Evolutionary conservation across 2,329 filamentous ascomycete genomes (phyloP).

Genomic region (Colletotrichum higginsianum): DNA sequence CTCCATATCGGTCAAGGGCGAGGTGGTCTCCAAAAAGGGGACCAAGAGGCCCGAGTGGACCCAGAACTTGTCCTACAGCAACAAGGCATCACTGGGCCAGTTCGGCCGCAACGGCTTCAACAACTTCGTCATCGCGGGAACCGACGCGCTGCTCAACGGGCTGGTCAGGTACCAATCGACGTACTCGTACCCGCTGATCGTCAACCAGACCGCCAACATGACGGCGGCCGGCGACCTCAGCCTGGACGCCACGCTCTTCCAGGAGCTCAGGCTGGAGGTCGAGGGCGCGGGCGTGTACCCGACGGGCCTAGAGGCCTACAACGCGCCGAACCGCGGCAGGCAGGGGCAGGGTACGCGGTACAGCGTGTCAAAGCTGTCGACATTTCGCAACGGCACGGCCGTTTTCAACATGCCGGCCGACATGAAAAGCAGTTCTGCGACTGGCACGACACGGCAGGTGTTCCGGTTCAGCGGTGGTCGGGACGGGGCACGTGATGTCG

Average conservation of each 20-base stretch:
- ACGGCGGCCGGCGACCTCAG: conserved; percentile 61
- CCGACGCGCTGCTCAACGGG: conserved; percentile 46
- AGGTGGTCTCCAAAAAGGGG: conserved; percentile 64
- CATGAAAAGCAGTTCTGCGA: conserved; percentile 63
- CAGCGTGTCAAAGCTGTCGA: conserved; percentile 56
- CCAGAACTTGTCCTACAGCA: conserved; percentile 70
- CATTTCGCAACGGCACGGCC: conserved; percentile 71
- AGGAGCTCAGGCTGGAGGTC: conserved; percentile 57
- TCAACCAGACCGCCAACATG: conserved; percentile 65
- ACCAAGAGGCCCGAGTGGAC: conserved; percentile 64
- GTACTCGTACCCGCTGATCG: conserved; percentile 74
- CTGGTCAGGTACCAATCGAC: conserved; percentile 50
- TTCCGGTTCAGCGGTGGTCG: conserved; percentile 67
- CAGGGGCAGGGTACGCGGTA: conserved; percentile 31
- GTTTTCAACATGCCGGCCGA: conserved; percentile 65
- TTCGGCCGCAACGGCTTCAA: conserved; percentile 47
- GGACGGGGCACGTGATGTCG: conserved; percentile 45
- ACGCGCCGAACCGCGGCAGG: conserved; percentile 46
- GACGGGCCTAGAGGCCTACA: conserved; percentile 72
- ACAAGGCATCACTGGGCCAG: conserved; percentile 58
- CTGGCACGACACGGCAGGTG: conserved; percentile 70
- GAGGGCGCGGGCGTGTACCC: conserved; percentile 65
- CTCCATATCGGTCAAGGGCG: conserved; percentile 66
- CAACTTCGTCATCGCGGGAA: conserved; percentile 50
- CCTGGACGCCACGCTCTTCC: conserved; percentile 59